Percentiles rank a stretch among this genome's conserved stretches.
Evolutionary conservation across 2,329 filamentous ascomycete genomes (phyloP).

Genomic region (Verticillium zaregamsianum): DNA sequence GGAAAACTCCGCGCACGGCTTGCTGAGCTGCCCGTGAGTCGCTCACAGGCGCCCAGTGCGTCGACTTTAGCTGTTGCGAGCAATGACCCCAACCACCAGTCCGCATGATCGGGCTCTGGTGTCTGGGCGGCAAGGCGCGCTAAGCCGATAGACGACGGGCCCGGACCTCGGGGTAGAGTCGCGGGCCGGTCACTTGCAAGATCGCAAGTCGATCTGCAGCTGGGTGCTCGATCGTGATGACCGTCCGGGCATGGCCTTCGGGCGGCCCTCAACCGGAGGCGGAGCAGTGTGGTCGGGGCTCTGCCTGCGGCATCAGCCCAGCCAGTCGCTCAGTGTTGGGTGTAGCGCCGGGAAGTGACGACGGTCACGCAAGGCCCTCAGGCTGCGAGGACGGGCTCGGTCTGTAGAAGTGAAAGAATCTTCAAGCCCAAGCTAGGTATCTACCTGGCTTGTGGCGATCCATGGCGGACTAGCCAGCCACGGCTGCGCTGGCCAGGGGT

Average conservation of each 20-base stretch:
- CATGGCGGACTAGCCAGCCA: not conserved
- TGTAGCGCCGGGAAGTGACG: not conserved
- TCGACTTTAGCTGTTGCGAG: not conserved
- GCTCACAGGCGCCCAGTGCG: not conserved
- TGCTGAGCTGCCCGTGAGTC: not conserved
- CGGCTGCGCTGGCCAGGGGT: not conserved
- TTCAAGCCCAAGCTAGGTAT: not conserved
- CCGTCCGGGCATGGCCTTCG: not conserved
- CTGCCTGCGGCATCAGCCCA: not conserved
- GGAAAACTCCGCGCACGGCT: not conserved
- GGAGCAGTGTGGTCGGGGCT: not conserved
- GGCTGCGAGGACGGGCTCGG: not conserved
- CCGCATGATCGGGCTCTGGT: not conserved
- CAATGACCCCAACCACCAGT: not conserved
- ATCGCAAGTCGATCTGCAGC: not conserved
- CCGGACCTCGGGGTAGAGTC: not conserved
- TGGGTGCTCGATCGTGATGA: not conserved
- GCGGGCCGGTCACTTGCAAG: not conserved
- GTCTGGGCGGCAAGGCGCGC: not conserved
- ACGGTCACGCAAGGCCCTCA: not conserved
- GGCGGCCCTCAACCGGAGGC: too few species aligned
- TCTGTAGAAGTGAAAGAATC: not conserved
- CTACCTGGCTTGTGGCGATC: not conserved
- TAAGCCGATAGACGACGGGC: not conserved
- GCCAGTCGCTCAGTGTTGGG: not conserved